These are phyloP conservation scores for Colletotrichum zoysiae DNA, from an alignment of 2,329 filamentous ascomycete genomes.

Conservation along the genomic window DNA sequence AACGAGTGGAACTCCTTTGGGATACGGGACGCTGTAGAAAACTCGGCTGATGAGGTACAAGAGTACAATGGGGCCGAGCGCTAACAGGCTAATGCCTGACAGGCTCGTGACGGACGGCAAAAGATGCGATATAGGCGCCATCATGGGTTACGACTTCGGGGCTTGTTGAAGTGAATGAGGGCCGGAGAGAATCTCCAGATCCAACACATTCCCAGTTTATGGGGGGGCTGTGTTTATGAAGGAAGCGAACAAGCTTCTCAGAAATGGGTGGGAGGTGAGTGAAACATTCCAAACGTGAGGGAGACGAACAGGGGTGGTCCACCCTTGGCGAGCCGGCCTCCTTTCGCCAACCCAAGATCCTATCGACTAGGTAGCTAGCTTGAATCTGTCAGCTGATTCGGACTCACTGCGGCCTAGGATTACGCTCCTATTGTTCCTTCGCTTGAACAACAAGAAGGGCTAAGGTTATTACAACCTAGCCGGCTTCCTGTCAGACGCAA, in stretches of 20 bases:
- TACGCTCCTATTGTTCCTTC: not conserved
- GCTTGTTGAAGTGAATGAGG: not conserved
- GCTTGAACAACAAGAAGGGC: not conserved
- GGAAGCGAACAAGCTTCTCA: constrained; percentile 4
- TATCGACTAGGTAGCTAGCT: not conserved
- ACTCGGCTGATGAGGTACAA: constrained; percentile 43
- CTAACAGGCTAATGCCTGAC: constrained; percentile 17
- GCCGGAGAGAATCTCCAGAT: not conserved
- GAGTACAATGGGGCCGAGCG: constrained; percentile 25
- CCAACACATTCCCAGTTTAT: not conserved
- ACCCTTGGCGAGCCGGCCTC: constrained; percentile 2
- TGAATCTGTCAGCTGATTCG: not conserved
- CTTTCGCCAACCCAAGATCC: not conserved
- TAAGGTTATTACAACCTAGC: not conserved
- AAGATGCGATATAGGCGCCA: constrained; percentile 16
- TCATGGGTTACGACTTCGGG: not conserved
- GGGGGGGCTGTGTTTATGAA: constrained; percentile 7
- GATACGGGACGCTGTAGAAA: constrained; percentile 45
- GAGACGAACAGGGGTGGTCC: constrained; percentile 18
- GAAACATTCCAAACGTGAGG: not conserved
- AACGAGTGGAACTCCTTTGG: constrained; percentile 45
- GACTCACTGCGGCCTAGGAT: too few relatives aligned
- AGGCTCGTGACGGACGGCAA: constrained; percentile 17
- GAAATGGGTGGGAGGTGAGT: not conserved
- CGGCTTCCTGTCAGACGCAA: not conserved